Percentiles rank a stretch among this genome's conserved stretches.
Conservation (phyloP, 2,329 filamentous ascomycete genomes). For the Pestalotiopsis sp. region DNA sequence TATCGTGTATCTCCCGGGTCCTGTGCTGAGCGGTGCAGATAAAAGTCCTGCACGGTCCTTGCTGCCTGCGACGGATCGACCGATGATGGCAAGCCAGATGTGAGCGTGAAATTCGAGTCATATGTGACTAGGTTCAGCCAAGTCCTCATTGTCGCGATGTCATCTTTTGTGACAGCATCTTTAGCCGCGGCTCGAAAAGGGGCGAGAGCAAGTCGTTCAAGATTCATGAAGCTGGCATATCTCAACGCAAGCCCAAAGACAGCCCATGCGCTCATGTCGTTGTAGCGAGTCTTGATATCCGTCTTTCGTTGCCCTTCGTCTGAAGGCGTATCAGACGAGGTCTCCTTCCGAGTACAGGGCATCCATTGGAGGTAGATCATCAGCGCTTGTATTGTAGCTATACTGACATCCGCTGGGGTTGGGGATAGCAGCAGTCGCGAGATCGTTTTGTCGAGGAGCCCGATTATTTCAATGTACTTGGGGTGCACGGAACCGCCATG, state of each 20-base stretch:
- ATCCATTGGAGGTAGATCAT: slow-evolving; percentile 12
- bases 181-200: neutral
- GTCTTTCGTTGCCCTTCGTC: neutral
- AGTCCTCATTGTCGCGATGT: neutral
- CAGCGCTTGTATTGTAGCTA: slow-evolving; percentile 1
- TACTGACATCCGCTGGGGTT: neutral
- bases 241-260: slow-evolving; percentile 4
- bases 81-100: slow-evolving; percentile 3
- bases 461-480: slow-evolving; percentile 5
- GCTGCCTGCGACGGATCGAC: neutral
- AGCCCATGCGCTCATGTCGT: slow-evolving; percentile 9
- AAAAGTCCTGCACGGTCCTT: neutral
- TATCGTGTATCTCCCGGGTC: slow-evolving; percentile 1
- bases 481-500: neutral
- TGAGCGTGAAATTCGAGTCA: slow-evolving; percentile 1
- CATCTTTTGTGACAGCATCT: neutral
- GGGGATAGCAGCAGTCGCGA: slow-evolving; percentile 2
- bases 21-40: neutral
- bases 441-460: neutral
- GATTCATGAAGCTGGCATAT: slow-evolving; percentile 6
- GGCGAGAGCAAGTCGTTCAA: neutral
- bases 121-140: slow-evolving; percentile 9
- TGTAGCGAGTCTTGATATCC: slow-evolving; percentile 5
- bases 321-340: neutral
- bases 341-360: slow-evolving; percentile 1